phyloP scores from a whole-genome alignment of 345 rosid genomes.

The Excoecaria cochinchinensis region DNA sequence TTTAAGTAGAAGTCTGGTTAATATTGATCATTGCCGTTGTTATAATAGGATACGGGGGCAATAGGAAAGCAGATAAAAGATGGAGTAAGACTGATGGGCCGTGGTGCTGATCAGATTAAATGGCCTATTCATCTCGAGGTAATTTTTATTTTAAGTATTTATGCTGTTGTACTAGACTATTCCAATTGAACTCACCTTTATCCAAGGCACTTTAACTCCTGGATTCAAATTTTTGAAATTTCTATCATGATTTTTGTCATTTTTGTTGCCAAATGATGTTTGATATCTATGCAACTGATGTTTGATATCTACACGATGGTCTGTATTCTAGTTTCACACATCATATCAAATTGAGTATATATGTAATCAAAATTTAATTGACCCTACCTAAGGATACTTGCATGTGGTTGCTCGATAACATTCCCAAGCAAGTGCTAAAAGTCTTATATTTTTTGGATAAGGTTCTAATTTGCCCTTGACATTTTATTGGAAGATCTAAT shows the following conservation, averaged over 20 bases:
- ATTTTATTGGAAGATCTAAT: too few species aligned
- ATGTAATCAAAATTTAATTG: neutral
- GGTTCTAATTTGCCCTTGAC: too few species aligned
- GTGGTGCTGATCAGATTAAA: slow-evolving; percentile 80
- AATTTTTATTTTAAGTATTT: slow-evolving; percentile 16
- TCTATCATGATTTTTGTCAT: neutral
- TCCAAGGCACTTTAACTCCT: slow-evolving; percentile 4
- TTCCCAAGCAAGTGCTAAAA: neutral
- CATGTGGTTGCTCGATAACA: neutral
- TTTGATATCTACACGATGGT: neutral
- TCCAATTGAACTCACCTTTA: neutral
- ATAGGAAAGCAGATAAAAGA: slow-evolving; percentile 89
- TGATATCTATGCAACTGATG: neutral
- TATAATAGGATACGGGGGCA: slow-evolving; percentile 65
- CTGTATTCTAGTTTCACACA: neutral
- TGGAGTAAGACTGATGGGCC: slow-evolving; percentile 94
- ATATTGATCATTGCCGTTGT: slow-evolving; percentile 5
- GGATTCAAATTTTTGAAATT: neutral
- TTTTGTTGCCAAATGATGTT: neutral
- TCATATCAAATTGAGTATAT: neutral
- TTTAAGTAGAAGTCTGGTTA: slow-evolving; percentile 16
- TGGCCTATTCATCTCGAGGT: slow-evolving; percentile 99
- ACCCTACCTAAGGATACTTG: neutral
- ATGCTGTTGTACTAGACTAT: neutral
- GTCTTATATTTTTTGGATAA: neutral